phyloP scores from a whole-genome alignment of 768 basidiomycete genomes.

The Amanita rimosa region DNA sequence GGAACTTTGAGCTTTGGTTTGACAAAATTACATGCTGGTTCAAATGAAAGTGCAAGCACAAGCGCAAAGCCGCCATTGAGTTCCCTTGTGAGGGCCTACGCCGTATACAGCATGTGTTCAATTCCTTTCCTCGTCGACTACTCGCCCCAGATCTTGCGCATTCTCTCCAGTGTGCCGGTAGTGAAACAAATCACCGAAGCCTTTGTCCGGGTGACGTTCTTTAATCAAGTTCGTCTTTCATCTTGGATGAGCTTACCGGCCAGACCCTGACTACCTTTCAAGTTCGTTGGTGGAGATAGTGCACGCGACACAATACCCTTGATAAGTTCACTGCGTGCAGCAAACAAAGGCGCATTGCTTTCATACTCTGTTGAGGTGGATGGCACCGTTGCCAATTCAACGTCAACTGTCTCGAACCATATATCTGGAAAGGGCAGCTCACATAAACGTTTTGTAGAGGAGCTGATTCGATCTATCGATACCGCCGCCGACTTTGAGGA shows the following conservation, averaged over 20 bases:
- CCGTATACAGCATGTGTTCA: constrained; percentile 77
- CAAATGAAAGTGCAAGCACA: background rate
- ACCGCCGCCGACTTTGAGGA: constrained; percentile 78
- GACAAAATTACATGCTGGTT: background rate
- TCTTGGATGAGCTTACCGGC: background rate
- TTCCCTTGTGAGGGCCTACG: constrained; percentile 56
- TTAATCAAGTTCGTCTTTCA: constrained; percentile 49
- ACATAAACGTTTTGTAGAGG: constrained; percentile 58
- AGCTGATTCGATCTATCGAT: constrained; percentile 69
- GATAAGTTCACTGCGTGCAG: constrained; percentile 46
- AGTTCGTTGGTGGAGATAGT: constrained; percentile 89
- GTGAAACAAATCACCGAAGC: constrained; percentile 53
- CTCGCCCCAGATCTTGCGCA: constrained; percentile 53
- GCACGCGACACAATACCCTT: constrained; percentile 57
- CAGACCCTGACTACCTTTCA: background rate
- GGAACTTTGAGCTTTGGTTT: background rate
- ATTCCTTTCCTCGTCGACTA: constrained; percentile 66
- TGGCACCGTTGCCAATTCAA: constrained; percentile 30
- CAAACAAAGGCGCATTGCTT: constrained; percentile 68
- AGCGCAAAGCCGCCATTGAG: constrained; percentile 11
- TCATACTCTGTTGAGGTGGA: constrained; percentile 85
- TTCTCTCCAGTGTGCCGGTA: constrained; percentile 41
- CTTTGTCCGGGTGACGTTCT: constrained; percentile 74
- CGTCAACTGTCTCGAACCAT: constrained; percentile 8
- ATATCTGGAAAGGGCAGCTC: constrained; percentile 14